Conservation (phyloP, 306 rosid species). For the Erythrophleum fordii region DNA sequence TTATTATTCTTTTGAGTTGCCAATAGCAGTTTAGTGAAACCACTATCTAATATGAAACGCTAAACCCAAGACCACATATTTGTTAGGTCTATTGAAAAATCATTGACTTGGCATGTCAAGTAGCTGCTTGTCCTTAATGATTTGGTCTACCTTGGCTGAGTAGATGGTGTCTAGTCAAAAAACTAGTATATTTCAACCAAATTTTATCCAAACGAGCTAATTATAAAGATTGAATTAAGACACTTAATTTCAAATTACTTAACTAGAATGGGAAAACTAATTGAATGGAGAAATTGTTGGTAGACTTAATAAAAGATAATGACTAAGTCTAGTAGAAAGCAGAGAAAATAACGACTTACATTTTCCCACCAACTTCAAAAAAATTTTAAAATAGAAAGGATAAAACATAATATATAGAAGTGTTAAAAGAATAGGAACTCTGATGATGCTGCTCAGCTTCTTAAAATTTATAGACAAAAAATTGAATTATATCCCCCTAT, state of each 20-base stretch:
- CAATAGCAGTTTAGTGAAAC: too few species aligned
- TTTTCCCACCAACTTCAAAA: neutral
- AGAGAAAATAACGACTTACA: neutral
- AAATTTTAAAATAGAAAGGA: neutral
- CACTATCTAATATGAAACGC: neutral
- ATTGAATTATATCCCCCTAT: neutral
- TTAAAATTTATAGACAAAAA: neutral
- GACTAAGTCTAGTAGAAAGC: neutral
- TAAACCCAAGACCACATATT: neutral
- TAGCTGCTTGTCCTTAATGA: neutral
- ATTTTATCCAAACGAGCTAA: neutral
- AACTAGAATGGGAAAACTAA: neutral
- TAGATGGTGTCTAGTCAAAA: neutral
- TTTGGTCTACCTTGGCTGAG: neutral
- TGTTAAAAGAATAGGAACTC: neutral
- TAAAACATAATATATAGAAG: neutral
- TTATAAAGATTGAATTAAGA: neutral
- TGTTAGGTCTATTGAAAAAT: neutral
- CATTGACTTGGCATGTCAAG: too few species aligned
- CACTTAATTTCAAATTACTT: neutral
- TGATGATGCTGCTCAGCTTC: neutral
- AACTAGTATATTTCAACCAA: neutral
- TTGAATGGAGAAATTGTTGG: neutral
- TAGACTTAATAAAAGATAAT: neutral
- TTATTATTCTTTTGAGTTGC: too few species aligned